Conservation (phyloP, 2,329 filamentous ascomycete species). For the Trichophyton benhamiae region DNA sequence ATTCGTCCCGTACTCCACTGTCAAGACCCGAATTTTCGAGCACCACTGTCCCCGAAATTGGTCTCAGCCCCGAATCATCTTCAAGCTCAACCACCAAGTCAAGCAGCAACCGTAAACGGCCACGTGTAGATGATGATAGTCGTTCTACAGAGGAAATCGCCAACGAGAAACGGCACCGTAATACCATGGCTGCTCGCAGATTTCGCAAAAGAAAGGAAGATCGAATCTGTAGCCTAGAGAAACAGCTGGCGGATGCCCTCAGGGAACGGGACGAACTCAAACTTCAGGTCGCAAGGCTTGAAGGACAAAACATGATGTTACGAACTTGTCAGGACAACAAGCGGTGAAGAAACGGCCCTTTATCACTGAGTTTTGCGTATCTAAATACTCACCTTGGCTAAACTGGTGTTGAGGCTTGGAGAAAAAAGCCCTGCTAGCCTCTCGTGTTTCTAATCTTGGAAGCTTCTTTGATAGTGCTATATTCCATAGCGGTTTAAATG, state of each 20-base stretch:
- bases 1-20: neutral
- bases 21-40: neutral
- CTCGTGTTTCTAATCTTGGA: neutral
- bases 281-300: constrained; percentile 49
- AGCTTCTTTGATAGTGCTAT: neutral
- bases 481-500: neutral
- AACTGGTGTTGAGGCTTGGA: neutral
- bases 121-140: neutral
- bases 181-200: constrained; percentile 58
- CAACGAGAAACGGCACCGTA: constrained; percentile 48
- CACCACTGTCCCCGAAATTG: too few species aligned
- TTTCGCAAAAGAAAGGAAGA: constrained; percentile 61
- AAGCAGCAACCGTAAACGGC: neutral
- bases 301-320: constrained; percentile 53
- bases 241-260: constrained; percentile 45
- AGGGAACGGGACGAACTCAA: constrained; percentile 52
- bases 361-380: too few species aligned
- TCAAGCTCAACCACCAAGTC: neutral
- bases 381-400: neutral
- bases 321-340: constrained; percentile 30
- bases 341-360: too few species aligned
- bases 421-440: neutral
- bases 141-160: constrained; percentile 6
- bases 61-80: neutral
- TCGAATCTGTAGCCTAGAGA: constrained; percentile 50